These are phyloP conservation scores for Xylaria longipes DNA, from an alignment of 495 filamentous ascomycete genomes.

Conservation along the genomic window DNA sequence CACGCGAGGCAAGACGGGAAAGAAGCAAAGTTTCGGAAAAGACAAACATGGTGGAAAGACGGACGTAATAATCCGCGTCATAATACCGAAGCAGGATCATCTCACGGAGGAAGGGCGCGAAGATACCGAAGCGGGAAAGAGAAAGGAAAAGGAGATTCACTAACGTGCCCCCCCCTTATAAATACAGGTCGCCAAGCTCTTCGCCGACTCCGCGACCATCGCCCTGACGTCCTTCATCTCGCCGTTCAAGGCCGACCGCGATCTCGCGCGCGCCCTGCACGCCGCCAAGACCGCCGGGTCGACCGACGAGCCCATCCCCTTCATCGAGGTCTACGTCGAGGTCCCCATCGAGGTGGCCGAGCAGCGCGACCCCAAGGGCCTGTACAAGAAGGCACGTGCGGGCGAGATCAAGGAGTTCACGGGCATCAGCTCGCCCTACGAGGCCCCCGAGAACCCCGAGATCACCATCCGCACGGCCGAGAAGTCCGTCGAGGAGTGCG, in stretches of 20 bases:
- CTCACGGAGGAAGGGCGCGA: not conserved
- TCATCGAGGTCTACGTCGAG: constrained; percentile 93
- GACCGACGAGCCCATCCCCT: constrained; percentile 70
- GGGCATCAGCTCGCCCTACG: constrained; percentile 91
- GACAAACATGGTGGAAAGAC: not conserved
- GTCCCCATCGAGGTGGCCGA: constrained; percentile 90
- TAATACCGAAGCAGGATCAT: not conserved
- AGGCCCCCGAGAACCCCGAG: constrained; percentile 85
- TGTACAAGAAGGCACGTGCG: constrained; percentile 94
- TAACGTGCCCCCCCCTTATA: not conserved
- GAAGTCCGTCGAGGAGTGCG: constrained; percentile 82
- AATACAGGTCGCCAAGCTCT: constrained; percentile 85
- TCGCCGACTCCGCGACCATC: constrained; percentile 86
- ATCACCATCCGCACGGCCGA: constrained; percentile 80
- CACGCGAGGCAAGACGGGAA: not conserved
- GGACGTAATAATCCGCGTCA: not conserved
- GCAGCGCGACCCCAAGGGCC: constrained; percentile 91
- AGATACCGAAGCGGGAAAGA: not conserved
- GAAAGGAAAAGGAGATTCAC: not conserved
- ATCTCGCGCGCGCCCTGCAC: constrained; percentile 81
- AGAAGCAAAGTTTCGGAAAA: not conserved
- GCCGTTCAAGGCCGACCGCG: constrained; percentile 85
- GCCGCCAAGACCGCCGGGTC: constrained; percentile 52
- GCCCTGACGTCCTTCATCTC: constrained; percentile 97
- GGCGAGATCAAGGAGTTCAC: constrained; percentile 98